A percentile compares a stretch with the other conserved stretches of the same genome.
These are phyloP conservation scores for Nakazawaea ernobii DNA, from an alignment of 805 yeast genomes.

Conservation along the genomic window DNA sequence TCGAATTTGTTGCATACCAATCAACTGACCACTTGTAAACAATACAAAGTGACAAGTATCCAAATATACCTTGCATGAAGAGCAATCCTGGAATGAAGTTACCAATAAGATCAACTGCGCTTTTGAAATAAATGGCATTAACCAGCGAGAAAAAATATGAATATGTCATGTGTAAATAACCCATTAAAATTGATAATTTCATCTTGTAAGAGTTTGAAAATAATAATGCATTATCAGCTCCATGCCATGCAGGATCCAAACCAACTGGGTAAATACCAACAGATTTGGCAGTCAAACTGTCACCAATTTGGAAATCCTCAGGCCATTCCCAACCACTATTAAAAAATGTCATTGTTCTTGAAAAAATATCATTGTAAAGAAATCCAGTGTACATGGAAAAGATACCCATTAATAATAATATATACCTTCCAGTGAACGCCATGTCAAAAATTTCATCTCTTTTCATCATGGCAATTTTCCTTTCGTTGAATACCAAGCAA, in stretches of 20 bases:
- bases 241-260: constrained; percentile 73
- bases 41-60: constrained; percentile 60
- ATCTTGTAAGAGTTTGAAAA: constrained; percentile 72
- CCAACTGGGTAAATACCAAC: constrained; percentile 57
- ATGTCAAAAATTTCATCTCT: constrained; percentile 73
- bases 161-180: constrained; percentile 69
- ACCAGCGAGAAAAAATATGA: constrained; percentile 64
- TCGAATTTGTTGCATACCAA: constrained; percentile 56
- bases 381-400: constrained; percentile 74
- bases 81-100: constrained; percentile 69
- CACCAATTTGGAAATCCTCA: constrained; percentile 41
- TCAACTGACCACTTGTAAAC: constrained; percentile 71
- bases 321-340: constrained; percentile 71
- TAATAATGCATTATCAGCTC: constrained; percentile 65
- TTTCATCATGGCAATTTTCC: constrained; percentile 44
- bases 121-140: constrained; percentile 51
- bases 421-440: constrained; percentile 70
- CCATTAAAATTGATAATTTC: constrained; percentile 73
- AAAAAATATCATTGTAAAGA: constrained; percentile 66
- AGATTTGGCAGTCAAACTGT: constrained; percentile 39
- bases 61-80: constrained; percentile 74
- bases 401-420: constrained; percentile 61
- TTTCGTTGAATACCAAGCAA: constrained; percentile 50
- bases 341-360: constrained; percentile 64
- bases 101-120: constrained; percentile 61